Percentiles rank a stretch among this genome's conserved stretches.
Evolutionary conservation across 1,284 basidiomycete species (phyloP).

Genomic region (Earliella scabrosa): DNA sequence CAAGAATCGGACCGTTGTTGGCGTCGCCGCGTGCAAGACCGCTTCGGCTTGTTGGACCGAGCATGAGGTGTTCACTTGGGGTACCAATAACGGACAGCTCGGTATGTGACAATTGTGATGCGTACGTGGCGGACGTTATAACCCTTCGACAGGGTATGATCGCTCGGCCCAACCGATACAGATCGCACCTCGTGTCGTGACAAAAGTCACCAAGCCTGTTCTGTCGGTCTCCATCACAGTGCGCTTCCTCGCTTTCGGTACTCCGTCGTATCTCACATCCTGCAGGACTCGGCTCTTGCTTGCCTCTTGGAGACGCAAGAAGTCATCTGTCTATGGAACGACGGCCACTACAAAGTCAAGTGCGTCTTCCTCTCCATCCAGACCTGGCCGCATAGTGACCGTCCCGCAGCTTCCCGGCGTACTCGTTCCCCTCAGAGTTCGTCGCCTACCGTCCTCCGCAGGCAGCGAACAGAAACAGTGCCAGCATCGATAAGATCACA

Average conservation of each 20-base stretch:
- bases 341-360: constrained; percentile 78
- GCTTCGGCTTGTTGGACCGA: constrained; percentile 93
- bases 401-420: constrained; percentile 63
- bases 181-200: constrained; percentile 81
- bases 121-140: too few relatives aligned
- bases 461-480: constrained; percentile 65
- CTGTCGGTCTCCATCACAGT: constrained; percentile 75
- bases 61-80: constrained; percentile 93
- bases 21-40: constrained; percentile 87
- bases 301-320: constrained; percentile 79
- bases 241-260: constrained; percentile 31
- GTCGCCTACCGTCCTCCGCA: constrained; percentile 82
- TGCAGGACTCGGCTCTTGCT: constrained; percentile 82
- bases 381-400: constrained; percentile 21
- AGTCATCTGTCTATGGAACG: constrained; percentile 85
- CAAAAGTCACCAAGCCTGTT: constrained; percentile 75
- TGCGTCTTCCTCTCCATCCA: constrained; percentile 37
- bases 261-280: constrained; percentile 7
- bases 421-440: constrained; percentile 75
- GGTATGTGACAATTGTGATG: constrained; percentile 42
- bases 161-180: constrained; percentile 80
- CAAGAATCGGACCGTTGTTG: constrained; percentile 81
- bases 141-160: constrained; percentile 69
- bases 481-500: constrained; percentile 82
- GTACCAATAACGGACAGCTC: constrained; percentile 92